Conservation (phyloP, 495 filamentous ascomycete genomes). For the Aspergillus panamensis region DNA sequence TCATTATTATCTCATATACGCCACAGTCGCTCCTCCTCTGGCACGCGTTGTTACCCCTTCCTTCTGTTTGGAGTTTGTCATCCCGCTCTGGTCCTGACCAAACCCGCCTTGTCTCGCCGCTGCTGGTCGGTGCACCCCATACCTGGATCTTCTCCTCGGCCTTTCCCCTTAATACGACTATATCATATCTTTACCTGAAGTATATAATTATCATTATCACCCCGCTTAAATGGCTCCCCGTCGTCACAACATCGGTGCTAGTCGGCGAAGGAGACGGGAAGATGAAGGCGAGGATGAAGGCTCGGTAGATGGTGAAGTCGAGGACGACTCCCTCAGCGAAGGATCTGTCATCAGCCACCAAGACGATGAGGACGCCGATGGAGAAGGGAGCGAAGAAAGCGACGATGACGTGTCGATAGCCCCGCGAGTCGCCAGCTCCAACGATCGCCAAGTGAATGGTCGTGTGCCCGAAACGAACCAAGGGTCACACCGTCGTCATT, state of each 20-base stretch:
- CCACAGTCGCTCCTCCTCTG: background rate
- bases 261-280: constrained; percentile 68
- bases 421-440: constrained; percentile 40
- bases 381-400: constrained; percentile 68
- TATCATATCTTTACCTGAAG: background rate
- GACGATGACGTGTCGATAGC: constrained; percentile 57
- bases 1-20: constrained; percentile 9
- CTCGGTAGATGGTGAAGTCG: constrained; percentile 60
- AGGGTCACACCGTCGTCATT: constrained; percentile 23
- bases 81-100: constrained; percentile 18
- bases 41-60: constrained; percentile 11
- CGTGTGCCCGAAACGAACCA: constrained; percentile 33
- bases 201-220: constrained; percentile 2
- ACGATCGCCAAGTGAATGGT: constrained; percentile 37
- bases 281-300: constrained; percentile 75
- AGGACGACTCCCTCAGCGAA: constrained; percentile 82
- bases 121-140: constrained; percentile 23
- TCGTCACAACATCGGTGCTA: constrained; percentile 70
- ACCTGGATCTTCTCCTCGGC: constrained; percentile 5
- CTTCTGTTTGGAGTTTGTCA: constrained; percentile 13
- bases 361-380: constrained; percentile 71
- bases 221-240: constrained; percentile 53
- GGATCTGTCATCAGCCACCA: constrained; percentile 71
- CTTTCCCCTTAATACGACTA: background rate
- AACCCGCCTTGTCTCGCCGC: constrained; percentile 21